Evolutionary conservation across 306 rosid genomes (phyloP).

Genomic region (Benincasa hispida): DNA sequence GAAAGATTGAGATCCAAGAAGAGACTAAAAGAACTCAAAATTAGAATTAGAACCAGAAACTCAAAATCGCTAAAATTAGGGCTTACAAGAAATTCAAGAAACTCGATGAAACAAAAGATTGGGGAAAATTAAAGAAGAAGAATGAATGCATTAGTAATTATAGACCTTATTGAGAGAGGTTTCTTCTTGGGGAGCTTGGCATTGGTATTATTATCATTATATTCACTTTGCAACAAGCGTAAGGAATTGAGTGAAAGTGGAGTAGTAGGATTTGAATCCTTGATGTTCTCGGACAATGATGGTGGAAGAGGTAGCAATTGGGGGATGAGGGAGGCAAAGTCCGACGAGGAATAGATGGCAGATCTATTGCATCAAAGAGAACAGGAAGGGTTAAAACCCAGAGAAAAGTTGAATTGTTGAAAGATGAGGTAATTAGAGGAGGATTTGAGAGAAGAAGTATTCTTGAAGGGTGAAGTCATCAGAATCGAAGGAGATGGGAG

Average conservation of each 20-base stretch:
- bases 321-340: background rate
- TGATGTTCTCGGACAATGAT: background rate
- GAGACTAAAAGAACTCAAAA: no score
- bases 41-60: no score
- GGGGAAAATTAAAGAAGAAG: background rate
- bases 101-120: background rate
- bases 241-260: constrained; percentile 41
- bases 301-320: background rate
- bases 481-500: background rate
- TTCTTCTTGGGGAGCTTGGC: constrained; percentile 11
- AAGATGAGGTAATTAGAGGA: constrained; percentile 12
- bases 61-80: no score
- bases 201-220: constrained; percentile 31
- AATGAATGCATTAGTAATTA: background rate
- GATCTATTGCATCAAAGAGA: constrained; percentile 38
- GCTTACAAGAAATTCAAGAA: background rate
- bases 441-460: constrained; percentile 1
- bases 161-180: constrained; percentile 26
- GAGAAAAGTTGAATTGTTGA: background rate
- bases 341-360: background rate
- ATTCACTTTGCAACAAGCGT: constrained; percentile 36
- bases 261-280: constrained; percentile 17
- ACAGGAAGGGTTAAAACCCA: constrained; percentile 19
- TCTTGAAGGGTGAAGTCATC: background rate
- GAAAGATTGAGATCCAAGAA: no score